Percentiles rank a stretch among this genome's conserved stretches.
Evolutionary conservation across 805 yeast species (phyloP).

Genomic region (Maudiozyma saulgeensis): DNA sequence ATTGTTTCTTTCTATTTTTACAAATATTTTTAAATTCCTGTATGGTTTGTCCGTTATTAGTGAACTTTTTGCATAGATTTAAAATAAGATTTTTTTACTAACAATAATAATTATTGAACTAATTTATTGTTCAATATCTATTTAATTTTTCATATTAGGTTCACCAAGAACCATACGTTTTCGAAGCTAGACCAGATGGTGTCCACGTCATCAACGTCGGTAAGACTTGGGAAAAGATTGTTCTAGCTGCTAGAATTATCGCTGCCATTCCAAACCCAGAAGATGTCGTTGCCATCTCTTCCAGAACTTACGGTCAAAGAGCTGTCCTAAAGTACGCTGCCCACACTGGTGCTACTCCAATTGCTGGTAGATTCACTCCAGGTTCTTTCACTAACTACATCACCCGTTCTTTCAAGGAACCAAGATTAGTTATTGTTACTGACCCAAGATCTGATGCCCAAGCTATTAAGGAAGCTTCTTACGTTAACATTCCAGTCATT

Average conservation of each 20-base stretch:
- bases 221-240: conserved; percentile 99
- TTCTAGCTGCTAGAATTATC: conserved; percentile 98
- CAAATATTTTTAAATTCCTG: too few relatives aligned
- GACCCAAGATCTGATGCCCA: conserved; percentile 99
- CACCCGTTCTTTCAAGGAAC: conserved; percentile 99
- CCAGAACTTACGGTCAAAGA: conserved; percentile 99
- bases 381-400: conserved; percentile 99
- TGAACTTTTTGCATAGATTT: conserved; percentile 1
- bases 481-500: conserved; percentile 99
- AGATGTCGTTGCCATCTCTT: conserved; percentile 97
- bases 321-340: conserved; percentile 99
- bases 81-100: background rate
- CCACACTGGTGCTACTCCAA: conserved; percentile 99
- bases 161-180: conserved; percentile 48
- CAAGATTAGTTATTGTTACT: conserved; percentile 97
- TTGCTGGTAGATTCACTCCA: conserved; percentile 99
- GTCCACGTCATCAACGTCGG: conserved; percentile 96
- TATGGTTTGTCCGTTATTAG: too few relatives aligned
- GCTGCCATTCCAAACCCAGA: conserved; percentile 98
- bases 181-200: conserved; percentile 99
- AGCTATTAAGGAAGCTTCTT: conserved; percentile 99
- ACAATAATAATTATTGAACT: background rate
- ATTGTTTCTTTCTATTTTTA: too few relatives aligned
- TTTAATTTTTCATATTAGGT: conserved; percentile 5
- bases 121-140: background rate